A percentile compares a stretch with the other conserved stretches of the same genome.
Conservation (phyloP, 768 basidiomycete genomes). For the Tulasnella sp. region DNA sequence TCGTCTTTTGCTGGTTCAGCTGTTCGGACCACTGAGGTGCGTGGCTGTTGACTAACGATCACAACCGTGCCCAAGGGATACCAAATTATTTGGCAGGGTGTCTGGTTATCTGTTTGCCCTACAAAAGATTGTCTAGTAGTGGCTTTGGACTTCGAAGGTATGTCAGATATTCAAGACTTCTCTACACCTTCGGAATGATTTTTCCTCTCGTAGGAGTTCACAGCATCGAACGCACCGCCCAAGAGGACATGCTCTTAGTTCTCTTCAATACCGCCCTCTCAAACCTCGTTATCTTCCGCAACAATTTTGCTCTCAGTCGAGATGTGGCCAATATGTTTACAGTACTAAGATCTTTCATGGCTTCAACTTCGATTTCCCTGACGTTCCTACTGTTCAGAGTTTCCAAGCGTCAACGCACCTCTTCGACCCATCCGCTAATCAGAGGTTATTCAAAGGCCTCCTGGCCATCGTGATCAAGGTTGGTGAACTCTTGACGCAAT, state of each 20-base stretch:
- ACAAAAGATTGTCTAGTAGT: constrained; percentile 59
- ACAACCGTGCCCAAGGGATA: too few relatives aligned
- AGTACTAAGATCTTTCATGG: constrained; percentile 47
- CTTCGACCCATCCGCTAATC: constrained; percentile 62
- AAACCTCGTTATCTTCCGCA: constrained; percentile 64
- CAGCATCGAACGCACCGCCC: constrained; percentile 64
- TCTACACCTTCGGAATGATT: background rate
- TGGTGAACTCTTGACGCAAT: background rate
- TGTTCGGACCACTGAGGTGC: constrained; percentile 31
- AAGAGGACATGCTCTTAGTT: constrained; percentile 66
- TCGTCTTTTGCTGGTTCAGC: constrained; percentile 64
- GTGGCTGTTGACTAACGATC: background rate
- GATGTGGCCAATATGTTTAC: constrained; percentile 63
- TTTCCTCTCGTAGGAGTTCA: constrained; percentile 52
- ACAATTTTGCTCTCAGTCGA: constrained; percentile 64
- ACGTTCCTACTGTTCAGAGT: constrained; percentile 26
- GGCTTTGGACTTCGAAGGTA: constrained; percentile 67
- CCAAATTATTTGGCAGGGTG: constrained; percentile 49
- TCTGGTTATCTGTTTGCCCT: constrained; percentile 70
- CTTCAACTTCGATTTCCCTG: constrained; percentile 48
- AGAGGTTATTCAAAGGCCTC: constrained; percentile 60
- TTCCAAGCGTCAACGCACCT: constrained; percentile 44
- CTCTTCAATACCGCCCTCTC: constrained; percentile 69
- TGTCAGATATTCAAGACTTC: background rate
- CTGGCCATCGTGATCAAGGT: constrained; percentile 68